These are phyloP conservation scores for Aspergillus campestris DNA, from an alignment of 495 filamentous ascomycete species.

Conservation along the genomic window DNA sequence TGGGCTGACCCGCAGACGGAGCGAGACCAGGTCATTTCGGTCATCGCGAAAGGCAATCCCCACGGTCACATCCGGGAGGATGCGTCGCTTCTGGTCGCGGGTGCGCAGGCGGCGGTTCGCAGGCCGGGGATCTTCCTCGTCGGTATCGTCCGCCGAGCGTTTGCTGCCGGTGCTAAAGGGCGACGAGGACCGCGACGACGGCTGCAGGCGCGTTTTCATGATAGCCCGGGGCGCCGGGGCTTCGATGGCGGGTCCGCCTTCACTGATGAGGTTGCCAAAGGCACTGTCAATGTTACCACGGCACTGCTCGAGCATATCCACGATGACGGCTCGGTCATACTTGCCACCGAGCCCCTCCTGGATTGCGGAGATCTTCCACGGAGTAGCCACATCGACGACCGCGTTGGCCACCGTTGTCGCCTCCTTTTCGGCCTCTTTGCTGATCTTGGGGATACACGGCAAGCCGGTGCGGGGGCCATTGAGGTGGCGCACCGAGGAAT, in stretches of 20 bases:
- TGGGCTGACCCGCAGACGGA: slow-evolving; percentile 33
- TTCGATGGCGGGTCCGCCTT: slow-evolving; percentile 19
- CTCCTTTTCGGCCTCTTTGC: slow-evolving; percentile 11
- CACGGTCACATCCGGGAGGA: slow-evolving; percentile 39
- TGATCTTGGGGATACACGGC: slow-evolving; percentile 32
- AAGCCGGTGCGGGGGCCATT: slow-evolving; percentile 51
- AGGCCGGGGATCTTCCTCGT: slow-evolving; percentile 28
- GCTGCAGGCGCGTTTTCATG: slow-evolving; percentile 31
- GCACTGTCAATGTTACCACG: slow-evolving; percentile 53
- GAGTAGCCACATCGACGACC: slow-evolving; percentile 23
- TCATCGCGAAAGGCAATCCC: slow-evolving; percentile 39
- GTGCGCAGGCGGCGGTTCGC: slow-evolving; percentile 22
- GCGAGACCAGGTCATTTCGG: slow-evolving; percentile 36
- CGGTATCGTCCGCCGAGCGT: slow-evolving; percentile 40
- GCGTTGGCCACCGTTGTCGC: slow-evolving; percentile 1
- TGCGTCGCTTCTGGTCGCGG: slow-evolving; percentile 27
- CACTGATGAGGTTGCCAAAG: slow-evolving; percentile 49
- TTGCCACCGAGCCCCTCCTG: slow-evolving; percentile 48
- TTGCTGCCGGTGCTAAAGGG: slow-evolving; percentile 41
- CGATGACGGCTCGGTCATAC: slow-evolving; percentile 45
- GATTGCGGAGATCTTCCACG: slow-evolving; percentile 58
- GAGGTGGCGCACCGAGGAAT: slow-evolving; percentile 60
- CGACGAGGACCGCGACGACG: slow-evolving; percentile 35
- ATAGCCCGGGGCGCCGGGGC: slow-evolving; percentile 16
- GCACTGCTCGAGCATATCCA: slow-evolving; percentile 49